Evolutionary conservation across 2,329 filamentous ascomycete genomes (phyloP).

Genomic region (Endoconidiophora polonica): DNA sequence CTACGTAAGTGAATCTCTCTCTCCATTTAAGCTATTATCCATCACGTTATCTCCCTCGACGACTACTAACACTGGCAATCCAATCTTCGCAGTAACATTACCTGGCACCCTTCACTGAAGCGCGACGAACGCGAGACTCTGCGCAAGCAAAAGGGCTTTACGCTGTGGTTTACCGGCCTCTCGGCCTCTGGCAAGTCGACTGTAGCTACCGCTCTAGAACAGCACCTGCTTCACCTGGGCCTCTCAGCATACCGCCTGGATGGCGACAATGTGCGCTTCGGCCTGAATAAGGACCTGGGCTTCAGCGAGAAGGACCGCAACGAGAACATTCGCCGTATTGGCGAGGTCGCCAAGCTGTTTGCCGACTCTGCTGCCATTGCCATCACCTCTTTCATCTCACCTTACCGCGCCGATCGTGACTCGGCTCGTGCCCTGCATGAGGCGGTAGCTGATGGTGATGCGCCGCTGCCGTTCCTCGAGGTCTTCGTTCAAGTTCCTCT

Average conservation of each 20-base stretch:
- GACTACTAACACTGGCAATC: not conserved
- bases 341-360: constrained; percentile 93
- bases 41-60: not conserved
- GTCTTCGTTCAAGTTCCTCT: constrained; percentile 85
- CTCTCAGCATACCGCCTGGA: constrained; percentile 82
- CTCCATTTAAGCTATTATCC: not conserved
- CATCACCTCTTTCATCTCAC: constrained; percentile 92
- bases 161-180: constrained; percentile 94
- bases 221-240: constrained; percentile 78
- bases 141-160: constrained; percentile 77
- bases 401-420: constrained; percentile 74
- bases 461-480: constrained; percentile 75
- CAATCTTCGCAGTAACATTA: constrained; percentile 53
- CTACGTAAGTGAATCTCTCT: constrained; percentile 9
- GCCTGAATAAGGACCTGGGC: constrained; percentile 91
- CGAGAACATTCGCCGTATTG: constrained; percentile 95
- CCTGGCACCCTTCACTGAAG: constrained; percentile 71
- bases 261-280: constrained; percentile 96
- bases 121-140: constrained; percentile 57
- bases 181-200: constrained; percentile 95
- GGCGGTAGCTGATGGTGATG: constrained; percentile 35
- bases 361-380: constrained; percentile 77
- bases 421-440: constrained; percentile 68
- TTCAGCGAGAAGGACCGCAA: constrained; percentile 87
- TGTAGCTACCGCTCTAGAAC: constrained; percentile 88